A percentile compares a stretch with the other conserved stretches of the same genome.
These are phyloP conservation scores for Podospora bellae-mahoneyi DNA, from an alignment of 495 filamentous ascomycete genomes.

Conservation along the genomic window DNA sequence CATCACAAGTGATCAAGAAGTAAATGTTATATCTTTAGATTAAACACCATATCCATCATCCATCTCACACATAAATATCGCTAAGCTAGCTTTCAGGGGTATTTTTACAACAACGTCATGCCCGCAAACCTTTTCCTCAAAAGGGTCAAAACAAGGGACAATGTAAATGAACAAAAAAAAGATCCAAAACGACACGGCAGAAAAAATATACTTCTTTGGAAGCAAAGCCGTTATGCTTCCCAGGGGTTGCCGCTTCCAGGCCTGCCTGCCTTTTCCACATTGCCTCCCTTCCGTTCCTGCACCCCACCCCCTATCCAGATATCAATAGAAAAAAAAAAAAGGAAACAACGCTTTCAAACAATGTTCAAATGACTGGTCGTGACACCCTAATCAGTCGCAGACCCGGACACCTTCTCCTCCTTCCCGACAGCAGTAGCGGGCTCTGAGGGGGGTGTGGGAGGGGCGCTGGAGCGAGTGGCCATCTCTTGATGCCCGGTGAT, in stretches of 20 bases:
- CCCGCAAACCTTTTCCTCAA: constrained; percentile 14
- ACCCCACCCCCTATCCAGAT: background rate
- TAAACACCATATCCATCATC: constrained; percentile 6
- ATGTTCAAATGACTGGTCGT: background rate
- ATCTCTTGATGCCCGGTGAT: constrained; percentile 63
- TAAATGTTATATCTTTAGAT: background rate
- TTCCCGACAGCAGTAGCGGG: background rate
- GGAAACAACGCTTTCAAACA: background rate
- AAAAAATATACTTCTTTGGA: constrained; percentile 1
- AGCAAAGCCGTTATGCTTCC: background rate
- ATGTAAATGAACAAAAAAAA: background rate
- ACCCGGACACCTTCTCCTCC: constrained; percentile 3
- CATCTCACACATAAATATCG: constrained; percentile 5
- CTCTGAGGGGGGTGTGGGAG: constrained; percentile 18
- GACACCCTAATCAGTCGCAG: background rate
- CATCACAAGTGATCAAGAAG: background rate
- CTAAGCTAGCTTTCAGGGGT: constrained; percentile 27
- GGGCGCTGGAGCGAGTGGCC: constrained; percentile 18
- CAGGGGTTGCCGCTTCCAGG: background rate
- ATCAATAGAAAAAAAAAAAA: background rate
- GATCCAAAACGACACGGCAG: constrained; percentile 6
- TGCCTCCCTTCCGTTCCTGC: background rate
- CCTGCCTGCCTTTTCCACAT: background rate
- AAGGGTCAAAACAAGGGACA: background rate
- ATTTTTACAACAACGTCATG: constrained; percentile 33